Percentiles rank a stretch among this genome's conserved stretches.
Evolutionary conservation across 129 eudicot species (phyloP).

Genomic region (Oenanthe sinensis): DNA sequence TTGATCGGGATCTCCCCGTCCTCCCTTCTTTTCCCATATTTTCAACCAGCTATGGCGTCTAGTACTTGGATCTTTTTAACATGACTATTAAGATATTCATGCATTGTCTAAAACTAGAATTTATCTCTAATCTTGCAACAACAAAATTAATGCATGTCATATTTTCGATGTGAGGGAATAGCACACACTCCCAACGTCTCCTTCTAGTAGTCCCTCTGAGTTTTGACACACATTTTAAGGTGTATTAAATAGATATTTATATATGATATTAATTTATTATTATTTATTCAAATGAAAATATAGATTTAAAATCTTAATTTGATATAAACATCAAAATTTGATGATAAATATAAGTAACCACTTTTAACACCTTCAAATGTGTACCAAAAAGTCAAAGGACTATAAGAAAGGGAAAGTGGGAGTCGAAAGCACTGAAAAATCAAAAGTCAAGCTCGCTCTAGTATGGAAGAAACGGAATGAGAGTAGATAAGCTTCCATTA

Average conservation of each 20-base stretch:
- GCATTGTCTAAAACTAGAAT: neutral
- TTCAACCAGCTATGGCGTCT: neutral
- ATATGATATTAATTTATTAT: neutral
- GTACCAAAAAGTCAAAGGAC: neutral
- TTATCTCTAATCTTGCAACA: neutral
- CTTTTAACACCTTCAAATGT: neutral
- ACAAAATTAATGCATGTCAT: neutral
- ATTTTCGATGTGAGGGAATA: neutral
- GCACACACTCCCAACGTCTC: neutral
- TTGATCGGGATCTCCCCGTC: neutral
- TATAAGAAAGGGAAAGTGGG: neutral
- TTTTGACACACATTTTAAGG: neutral
- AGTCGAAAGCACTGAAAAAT: neutral
- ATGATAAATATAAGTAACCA: neutral
- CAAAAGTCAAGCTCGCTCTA: neutral
- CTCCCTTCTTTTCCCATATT: neutral
- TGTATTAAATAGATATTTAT: neutral
- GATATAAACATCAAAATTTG: neutral
- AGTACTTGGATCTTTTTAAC: neutral
- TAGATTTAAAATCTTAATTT: neutral
- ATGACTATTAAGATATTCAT: neutral
- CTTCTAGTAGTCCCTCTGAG: neutral
- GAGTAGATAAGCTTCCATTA: slow-evolving; percentile 11
- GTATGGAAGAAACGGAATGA: neutral
- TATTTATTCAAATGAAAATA: neutral